phyloP scores from a whole-genome alignment of 2,329 filamentous ascomycete species.

The Neofusicoccum sp. region DNA sequence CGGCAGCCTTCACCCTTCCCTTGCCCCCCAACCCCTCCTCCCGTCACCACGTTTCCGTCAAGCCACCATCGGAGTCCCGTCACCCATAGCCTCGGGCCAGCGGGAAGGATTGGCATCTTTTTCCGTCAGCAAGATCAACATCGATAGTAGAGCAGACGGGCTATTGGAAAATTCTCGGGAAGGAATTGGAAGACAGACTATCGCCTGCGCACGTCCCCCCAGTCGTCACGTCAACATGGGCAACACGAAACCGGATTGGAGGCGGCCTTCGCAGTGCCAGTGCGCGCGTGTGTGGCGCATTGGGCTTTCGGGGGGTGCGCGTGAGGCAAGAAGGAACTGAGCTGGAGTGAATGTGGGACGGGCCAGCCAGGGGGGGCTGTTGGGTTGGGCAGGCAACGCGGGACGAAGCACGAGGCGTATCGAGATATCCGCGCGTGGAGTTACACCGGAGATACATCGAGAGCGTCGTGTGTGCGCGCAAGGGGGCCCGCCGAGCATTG shows the following conservation, averaged over 20 bases:
- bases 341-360: neutral
- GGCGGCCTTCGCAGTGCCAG: neutral
- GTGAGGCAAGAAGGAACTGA: neutral
- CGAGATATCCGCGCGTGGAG: conserved; percentile 14
- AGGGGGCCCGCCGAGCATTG: neutral
- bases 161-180: too few relatives aligned
- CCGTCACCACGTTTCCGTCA: too few relatives aligned
- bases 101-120: neutral
- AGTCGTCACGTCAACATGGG: too few relatives aligned
- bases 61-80: too few relatives aligned
- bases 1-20: too few relatives aligned
- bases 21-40: too few relatives aligned
- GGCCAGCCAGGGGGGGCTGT: neutral
- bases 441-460: conserved; percentile 20
- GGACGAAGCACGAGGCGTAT: conserved; percentile 14
- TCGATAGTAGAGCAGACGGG: neutral
- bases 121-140: neutral
- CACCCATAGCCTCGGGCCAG: neutral
- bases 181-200: neutral
- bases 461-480: neutral
- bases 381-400: neutral
- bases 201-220: too few relatives aligned
- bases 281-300: neutral
- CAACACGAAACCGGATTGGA: too few relatives aligned
- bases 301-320: neutral